Evolutionary conservation across 2,329 filamentous ascomycete genomes (phyloP).

Genomic region (Tolypocladium tundrense): DNA sequence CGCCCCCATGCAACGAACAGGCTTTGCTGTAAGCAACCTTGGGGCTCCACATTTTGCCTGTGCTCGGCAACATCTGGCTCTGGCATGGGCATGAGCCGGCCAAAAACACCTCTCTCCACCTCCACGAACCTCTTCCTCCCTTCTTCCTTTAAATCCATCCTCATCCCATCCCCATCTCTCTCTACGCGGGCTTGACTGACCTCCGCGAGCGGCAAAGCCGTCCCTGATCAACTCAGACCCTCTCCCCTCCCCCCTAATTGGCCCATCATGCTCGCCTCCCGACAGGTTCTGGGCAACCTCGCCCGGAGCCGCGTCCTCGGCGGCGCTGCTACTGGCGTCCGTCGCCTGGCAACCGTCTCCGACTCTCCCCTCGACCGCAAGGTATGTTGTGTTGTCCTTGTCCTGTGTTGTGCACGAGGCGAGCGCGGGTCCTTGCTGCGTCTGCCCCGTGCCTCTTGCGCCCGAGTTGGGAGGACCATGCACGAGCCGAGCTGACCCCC

Average conservation of each 20-base stretch:
- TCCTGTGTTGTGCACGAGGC: not conserved
- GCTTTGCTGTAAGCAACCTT: not conserved
- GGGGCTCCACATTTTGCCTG: slow-evolving; percentile 4
- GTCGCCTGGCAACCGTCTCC: slow-evolving; percentile 73
- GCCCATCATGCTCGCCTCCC: slow-evolving; percentile 57
- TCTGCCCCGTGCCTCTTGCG: too few relatives aligned
- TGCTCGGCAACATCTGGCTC: slow-evolving; percentile 10
- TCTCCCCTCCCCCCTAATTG: slow-evolving; percentile 22
- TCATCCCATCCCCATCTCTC: slow-evolving; percentile 7
- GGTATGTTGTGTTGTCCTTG: slow-evolving; percentile 34
- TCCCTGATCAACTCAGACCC: slow-evolving; percentile 12
- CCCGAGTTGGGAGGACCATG: not conserved
- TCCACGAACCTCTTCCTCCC: slow-evolving; percentile 5
- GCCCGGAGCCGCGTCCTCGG: slow-evolving; percentile 49
- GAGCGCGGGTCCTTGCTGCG: not conserved
- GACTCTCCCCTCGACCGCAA: slow-evolving; percentile 85
- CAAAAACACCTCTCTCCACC: slow-evolving; percentile 17
- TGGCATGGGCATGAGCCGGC: slow-evolving; percentile 5
- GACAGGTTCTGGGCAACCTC: slow-evolving; percentile 57
- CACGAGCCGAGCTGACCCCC: not conserved
- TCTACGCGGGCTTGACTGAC: slow-evolving; percentile 3
- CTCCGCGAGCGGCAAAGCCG: slow-evolving; percentile 11
- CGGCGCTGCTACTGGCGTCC: slow-evolving; percentile 49
- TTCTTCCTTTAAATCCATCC: slow-evolving; percentile 4
- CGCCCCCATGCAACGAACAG: not conserved